A percentile compares a stretch with the other conserved stretches of the same genome.
Conservation (phyloP, 352 stramenopile species). For the Globisporangium echinulatum region DNA sequence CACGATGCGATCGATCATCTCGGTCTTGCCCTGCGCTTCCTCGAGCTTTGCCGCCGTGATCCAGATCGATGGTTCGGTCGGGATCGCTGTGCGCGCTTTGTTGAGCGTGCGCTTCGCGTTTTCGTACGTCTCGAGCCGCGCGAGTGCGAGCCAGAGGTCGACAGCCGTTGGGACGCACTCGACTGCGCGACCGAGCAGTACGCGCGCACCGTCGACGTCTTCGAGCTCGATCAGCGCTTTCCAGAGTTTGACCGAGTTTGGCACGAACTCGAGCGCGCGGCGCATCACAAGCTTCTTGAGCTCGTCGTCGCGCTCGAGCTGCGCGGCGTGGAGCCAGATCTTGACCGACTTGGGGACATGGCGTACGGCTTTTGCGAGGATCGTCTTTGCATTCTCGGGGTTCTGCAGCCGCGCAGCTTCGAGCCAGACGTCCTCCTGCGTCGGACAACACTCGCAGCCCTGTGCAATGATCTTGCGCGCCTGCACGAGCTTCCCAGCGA, state of each 20-base stretch:
- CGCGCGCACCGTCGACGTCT: slow-evolving; percentile 92
- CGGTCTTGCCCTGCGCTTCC: slow-evolving; percentile 91
- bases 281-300: slow-evolving; percentile 89
- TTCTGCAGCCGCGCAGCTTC: slow-evolving; percentile 95
- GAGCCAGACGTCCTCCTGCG: slow-evolving; percentile 98
- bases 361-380: slow-evolving; percentile 93
- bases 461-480: slow-evolving; percentile 97
- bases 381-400: slow-evolving; percentile 94
- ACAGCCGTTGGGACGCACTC: slow-evolving; percentile 97
- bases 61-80: slow-evolving; percentile 96
- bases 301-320: slow-evolving; percentile 89
- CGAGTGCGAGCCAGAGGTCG: slow-evolving; percentile 98
- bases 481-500: slow-evolving; percentile 93
- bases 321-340: slow-evolving; percentile 94
- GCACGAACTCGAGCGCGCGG: slow-evolving; percentile 93
- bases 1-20: slow-evolving; percentile 82
- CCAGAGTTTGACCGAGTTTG: slow-evolving; percentile 97
- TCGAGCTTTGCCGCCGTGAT: slow-evolving; percentile 98
- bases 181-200: slow-evolving; percentile 95
- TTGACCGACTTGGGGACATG: slow-evolving; percentile 93
- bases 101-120: slow-evolving; percentile 98
- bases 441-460: slow-evolving; percentile 94
- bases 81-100: slow-evolving; percentile 89
- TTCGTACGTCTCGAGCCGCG: slow-evolving; percentile 97
- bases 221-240: slow-evolving; percentile 98